Conservation (phyloP, 768 basidiomycete genomes). For the Sporobolomyces roseus region DNA sequence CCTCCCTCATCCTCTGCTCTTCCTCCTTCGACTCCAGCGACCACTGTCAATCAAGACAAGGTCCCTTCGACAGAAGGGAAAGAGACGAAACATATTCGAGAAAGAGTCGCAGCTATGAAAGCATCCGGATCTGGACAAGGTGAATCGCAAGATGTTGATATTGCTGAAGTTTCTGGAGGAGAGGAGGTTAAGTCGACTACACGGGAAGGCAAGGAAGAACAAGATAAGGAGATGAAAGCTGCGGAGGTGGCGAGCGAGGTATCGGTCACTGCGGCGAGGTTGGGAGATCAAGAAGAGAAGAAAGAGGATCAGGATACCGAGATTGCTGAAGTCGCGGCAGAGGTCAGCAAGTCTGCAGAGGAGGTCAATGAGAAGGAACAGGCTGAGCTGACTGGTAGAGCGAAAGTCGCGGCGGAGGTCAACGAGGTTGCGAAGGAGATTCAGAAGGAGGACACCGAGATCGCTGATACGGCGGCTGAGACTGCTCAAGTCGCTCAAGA, state of each 20-base stretch:
- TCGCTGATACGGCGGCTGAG: conserved; percentile 23
- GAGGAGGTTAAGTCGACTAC: too few species aligned
- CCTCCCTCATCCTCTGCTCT: not conserved
- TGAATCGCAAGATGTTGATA: not conserved
- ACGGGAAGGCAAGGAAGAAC: too few species aligned
- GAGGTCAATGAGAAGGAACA: not conserved
- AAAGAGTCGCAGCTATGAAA: conserved; percentile 39
- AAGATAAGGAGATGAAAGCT: conserved; percentile 22
- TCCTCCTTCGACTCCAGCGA: not conserved
- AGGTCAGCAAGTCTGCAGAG: conserved; percentile 29
- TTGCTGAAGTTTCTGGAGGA: too few species aligned
- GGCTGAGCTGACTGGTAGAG: not conserved
- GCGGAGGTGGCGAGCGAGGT: conserved; percentile 28
- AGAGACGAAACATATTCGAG: conserved; percentile 36
- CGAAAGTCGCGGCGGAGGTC: conserved; percentile 7
- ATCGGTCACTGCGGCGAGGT: conserved; percentile 1
- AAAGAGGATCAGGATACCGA: conserved; percentile 25
- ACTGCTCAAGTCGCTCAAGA: conserved; percentile 5
- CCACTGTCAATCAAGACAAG: not conserved
- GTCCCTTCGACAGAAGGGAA: conserved; percentile 29
- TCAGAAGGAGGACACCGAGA: not conserved
- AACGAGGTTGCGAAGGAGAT: not conserved
- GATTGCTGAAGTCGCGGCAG: conserved; percentile 33
- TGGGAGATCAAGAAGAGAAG: conserved; percentile 18
- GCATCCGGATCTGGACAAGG: not conserved